Base-by-base conservation (phyloP, 345 rosid genomes). In the Lepidium africanum region DNA sequence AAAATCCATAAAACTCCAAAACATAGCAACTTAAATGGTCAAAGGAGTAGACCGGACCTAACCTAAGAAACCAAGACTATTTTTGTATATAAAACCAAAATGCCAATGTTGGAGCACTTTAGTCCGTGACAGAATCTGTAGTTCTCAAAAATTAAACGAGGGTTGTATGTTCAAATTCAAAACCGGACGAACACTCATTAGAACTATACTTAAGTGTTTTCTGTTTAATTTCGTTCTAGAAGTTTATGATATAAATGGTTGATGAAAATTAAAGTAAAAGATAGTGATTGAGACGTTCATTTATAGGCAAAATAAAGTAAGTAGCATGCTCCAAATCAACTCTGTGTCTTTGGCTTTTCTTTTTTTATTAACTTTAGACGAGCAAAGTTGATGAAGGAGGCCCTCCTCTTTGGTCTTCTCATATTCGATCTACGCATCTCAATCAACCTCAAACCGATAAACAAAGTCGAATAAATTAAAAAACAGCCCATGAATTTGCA, bases 381-480 rank as follows among this genome's bases (percentile, higher is more conserved):
- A 67, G 43, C 69, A 74, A 67, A 74, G 77, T 55, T 74, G 51
- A 67, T 67, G 77, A 67, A 27, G 49, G 67, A 65, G 51, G 73
- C 63, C 69, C 77, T 74, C 51, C 40, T 53, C 63, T 67, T 74
- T 45, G 61, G 45, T 52, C 58, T 60, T 74, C 58, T 67, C 57
- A 16, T 11, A 35, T 67, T 51, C 33, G 33, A 30, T 30, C 67
- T 25, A 59, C 39, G 77, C 43, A 43, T 53, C 50, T 17, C 43
- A 59, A 37, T 59, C 33, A 59, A 67, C 23, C 37, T 7, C 42
- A 65, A 67, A 51, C 30, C 30, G n/a, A 40, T 58, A 66, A 73
- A 25, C 33, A 42, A 51, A 59, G 36, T 21, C 48, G 65, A 51
- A 67, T 59, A 59, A 73, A 21, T 16, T 67, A 59, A 73, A 65